A percentile compares a stretch with the other conserved stretches of the same genome.
Evolutionary conservation across 2,329 filamentous ascomycete species (phyloP).

Genomic region (Colletotrichum kahawae): DNA sequence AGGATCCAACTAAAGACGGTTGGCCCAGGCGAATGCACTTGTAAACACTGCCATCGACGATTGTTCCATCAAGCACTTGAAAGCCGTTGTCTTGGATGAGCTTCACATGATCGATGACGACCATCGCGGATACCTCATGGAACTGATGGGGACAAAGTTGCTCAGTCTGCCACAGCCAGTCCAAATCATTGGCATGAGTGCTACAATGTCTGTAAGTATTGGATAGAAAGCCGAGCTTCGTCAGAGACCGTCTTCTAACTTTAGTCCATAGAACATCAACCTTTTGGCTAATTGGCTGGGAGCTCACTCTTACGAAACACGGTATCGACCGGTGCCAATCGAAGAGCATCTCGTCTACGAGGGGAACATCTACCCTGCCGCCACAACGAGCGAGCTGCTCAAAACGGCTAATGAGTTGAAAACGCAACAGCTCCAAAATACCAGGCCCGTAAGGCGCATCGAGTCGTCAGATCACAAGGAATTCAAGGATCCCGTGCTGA

Average conservation of each 20-base stretch:
- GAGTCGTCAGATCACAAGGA: conserved; percentile 63
- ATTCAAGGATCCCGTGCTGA: conserved; percentile 68
- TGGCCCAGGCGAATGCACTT: conserved; percentile 70
- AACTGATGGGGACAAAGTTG: conserved; percentile 76
- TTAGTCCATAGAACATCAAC: conserved; percentile 64
- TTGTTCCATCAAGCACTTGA: conserved; percentile 66
- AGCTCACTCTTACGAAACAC: conserved; percentile 74
- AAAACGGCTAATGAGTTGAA: conserved; percentile 61
- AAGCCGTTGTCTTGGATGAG: conserved; percentile 75
- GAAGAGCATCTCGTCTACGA: conserved; percentile 78
- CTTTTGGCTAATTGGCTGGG: conserved; percentile 73
- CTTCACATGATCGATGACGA: conserved; percentile 85
- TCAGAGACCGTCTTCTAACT: background rate
- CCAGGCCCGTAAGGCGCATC: conserved; percentile 53
- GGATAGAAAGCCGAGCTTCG: background rate
- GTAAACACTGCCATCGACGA: conserved; percentile 78
- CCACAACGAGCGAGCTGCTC: conserved; percentile 61
- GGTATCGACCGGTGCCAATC: conserved; percentile 76
- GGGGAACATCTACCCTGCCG: conserved; percentile 68
- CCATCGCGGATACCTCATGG: conserved; percentile 75
- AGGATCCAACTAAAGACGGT: background rate
- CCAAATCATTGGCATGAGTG: conserved; percentile 82
- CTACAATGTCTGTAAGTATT: conserved; percentile 69
- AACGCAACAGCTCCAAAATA: conserved; percentile 36
- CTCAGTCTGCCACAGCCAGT: conserved; percentile 70